Percentiles rank a stretch among this genome's conserved stretches.
Conservation (phyloP, 345 rosid species). For the Theobroma cacao region DNA sequence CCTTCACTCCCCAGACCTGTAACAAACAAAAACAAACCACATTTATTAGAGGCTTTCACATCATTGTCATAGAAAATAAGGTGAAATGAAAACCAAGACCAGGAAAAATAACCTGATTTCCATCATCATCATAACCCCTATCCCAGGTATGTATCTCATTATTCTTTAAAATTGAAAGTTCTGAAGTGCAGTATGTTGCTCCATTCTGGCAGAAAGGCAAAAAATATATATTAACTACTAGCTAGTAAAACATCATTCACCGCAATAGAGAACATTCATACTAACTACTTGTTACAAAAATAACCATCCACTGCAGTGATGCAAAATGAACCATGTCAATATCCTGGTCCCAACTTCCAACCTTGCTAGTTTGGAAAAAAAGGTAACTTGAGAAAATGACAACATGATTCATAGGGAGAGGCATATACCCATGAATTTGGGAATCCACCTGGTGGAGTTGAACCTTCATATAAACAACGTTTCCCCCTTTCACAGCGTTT, state of each 20-base stretch:
- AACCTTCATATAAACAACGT: constrained; percentile 79
- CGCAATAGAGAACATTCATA: not conserved
- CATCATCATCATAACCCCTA: constrained; percentile 74
- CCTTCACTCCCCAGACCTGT: constrained; percentile 90
- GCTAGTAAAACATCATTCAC: not conserved
- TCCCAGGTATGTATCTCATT: constrained; percentile 91
- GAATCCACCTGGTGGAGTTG: constrained; percentile 75
- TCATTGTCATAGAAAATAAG: not conserved
- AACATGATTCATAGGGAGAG: not conserved
- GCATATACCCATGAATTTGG: constrained; percentile 81
- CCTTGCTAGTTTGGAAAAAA: not conserved
- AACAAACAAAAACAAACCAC: not conserved
- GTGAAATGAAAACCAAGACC: not conserved
- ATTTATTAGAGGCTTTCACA: not conserved
- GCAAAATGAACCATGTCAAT: not conserved
- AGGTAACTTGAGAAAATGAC: not conserved
- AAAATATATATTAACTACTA: too few relatives aligned
- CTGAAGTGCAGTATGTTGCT: constrained; percentile 76
- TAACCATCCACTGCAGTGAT: not conserved
- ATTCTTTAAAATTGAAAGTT: constrained; percentile 75
- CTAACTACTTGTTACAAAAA: not conserved
- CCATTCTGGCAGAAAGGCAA: constrained; percentile 46
- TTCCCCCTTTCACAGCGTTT: constrained; percentile 79
- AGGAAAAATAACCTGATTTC: constrained; percentile 60
- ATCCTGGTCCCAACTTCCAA: too few relatives aligned